These are phyloP conservation scores for Yarrowia yakushimensis DNA, from an alignment of 805 yeast species.

Conservation along the genomic window DNA sequence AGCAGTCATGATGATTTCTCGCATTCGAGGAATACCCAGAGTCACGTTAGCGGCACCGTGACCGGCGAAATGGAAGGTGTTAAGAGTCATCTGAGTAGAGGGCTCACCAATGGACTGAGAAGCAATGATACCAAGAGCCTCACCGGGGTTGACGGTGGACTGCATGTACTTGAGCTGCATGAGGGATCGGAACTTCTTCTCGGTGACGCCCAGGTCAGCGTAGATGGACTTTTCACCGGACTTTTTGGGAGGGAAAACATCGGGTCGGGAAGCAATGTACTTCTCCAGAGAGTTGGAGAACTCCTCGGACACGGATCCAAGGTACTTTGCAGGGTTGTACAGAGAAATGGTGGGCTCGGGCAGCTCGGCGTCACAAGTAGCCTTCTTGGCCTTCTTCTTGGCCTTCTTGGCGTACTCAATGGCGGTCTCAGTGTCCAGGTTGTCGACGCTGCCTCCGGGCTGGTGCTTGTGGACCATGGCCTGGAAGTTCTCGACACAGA, in stretches of 20 bases:
- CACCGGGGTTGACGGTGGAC: constrained; percentile 93
- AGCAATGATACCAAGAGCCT: constrained; percentile 96
- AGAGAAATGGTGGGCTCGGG: constrained; percentile 86
- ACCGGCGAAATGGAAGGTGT: constrained; percentile 98
- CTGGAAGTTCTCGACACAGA: constrained; percentile 88
- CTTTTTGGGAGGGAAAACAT: constrained; percentile 51
- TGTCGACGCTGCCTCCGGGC: constrained; percentile 67
- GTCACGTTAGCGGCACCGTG: constrained; percentile 99
- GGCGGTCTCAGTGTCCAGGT: constrained; percentile 83
- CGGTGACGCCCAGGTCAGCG: constrained; percentile 50
- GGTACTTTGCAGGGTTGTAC: constrained; percentile 81
- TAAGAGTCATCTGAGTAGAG: constrained; percentile 97
- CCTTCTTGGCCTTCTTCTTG: constrained; percentile 59
- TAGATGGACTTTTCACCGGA: constrained; percentile 27
- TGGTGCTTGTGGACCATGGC: constrained; percentile 81
- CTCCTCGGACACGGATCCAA: constrained; percentile 90
- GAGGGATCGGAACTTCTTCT: constrained; percentile 86
- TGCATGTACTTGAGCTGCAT: constrained; percentile 99
- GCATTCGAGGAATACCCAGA: constrained; percentile 98
- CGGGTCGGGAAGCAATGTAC: constrained; percentile 56
- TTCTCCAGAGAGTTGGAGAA: constrained; percentile 78
- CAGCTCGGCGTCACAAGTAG: constrained; percentile 41
- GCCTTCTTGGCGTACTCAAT: constrained; percentile 75
- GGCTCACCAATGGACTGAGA: constrained; percentile 99
- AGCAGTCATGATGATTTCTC: constrained; percentile 99